These are phyloP conservation scores for Acacia crassicarpa DNA, from an alignment of 306 rosid genomes.

Conservation along the genomic window DNA sequence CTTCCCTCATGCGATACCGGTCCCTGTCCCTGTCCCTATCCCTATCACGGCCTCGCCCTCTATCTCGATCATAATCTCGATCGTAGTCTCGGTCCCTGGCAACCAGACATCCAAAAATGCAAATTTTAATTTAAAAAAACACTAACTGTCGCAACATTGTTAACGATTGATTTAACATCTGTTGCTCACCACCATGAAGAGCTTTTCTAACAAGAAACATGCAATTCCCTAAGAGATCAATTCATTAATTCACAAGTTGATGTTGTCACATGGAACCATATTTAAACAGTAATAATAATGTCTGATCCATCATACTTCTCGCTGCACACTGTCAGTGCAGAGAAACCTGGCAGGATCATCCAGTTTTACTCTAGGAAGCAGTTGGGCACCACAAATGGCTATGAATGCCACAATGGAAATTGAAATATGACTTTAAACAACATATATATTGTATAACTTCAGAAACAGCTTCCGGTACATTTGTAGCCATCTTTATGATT, in stretches of 20 bases:
- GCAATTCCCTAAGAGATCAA: slow-evolving; percentile 5
- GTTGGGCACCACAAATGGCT: slow-evolving; percentile 61
- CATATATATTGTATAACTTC: slow-evolving; percentile 18
- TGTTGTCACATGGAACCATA: slow-evolving; percentile 5
- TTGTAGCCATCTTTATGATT: background rate
- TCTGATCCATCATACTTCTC: slow-evolving; percentile 99
- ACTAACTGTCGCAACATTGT: background rate
- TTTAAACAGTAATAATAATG: slow-evolving; percentile 33
- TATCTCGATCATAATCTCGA: slow-evolving; percentile 79
- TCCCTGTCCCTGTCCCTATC: slow-evolving; percentile 59
- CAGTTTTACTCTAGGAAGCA: slow-evolving; percentile 76
- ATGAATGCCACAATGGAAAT: slow-evolving; percentile 67
- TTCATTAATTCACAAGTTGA: slow-evolving; percentile 3
- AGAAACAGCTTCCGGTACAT: slow-evolving; percentile 59
- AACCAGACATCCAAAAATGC: slow-evolving; percentile 26
- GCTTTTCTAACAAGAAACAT: background rate
- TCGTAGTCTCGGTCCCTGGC: slow-evolving; percentile 88
- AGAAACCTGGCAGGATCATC: slow-evolving; percentile 98
- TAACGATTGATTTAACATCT: background rate
- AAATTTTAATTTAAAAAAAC: background rate
- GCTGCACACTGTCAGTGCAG: slow-evolving; percentile 99
- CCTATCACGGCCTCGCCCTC: slow-evolving; percentile 57
- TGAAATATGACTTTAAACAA: slow-evolving; percentile 27
- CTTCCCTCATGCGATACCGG: slow-evolving; percentile 60
- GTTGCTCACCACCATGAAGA: background rate